Evolutionary conservation across 208 protist genomes (phyloP), one percentile per base, ranked within the genome.

Genomic region (Trypanosoma theileri): DNA sequence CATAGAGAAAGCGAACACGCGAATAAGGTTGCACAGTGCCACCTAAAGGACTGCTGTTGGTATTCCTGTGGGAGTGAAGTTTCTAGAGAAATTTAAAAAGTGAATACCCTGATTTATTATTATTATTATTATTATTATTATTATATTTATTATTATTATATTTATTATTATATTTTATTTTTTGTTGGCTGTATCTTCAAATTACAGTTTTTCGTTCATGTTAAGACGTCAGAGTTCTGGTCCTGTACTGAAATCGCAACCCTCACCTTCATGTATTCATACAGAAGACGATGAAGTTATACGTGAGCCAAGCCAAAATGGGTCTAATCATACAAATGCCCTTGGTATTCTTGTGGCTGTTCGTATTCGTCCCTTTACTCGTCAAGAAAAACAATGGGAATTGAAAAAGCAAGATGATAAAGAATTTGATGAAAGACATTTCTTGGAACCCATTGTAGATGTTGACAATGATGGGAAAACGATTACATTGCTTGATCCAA

Each of bases 281-380:
- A 48, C 41, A 45, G 58, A 53, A 10, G 59, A 31, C 9, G 46
- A 31, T 48, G 59, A 63, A 1, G 11, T 16, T 3, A 24, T 46
- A 4, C 8, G 3, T 6, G 46, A 35, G 4, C 1, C 45, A 41
- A 53, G 13, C 55, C 40, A 2, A n/a, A 46, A 0, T 21, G 45
- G 64, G n/a, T 31, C 22, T 14, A 51, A 50, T 44, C n/a, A 45
- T 28, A 31, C 53, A 44, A 42, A 66, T 31, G 50, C 22, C 21
- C 31, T 55, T 21, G 63, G 81, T 57, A 82, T 92, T 42, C 4
- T 85, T 19, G 86, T 92, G 24, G 84, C 79, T 13, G 74, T 77
- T 2, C 83, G 86, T 28, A 77, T 92, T 54, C 75, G 83, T 7
- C 86, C 86, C 11, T 86, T 89, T 64, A 86, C 61, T 0, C 55